Conservation (phyloP, 2,329 filamentous ascomycete species). For the Alternaria novae-zelandiae region DNA sequence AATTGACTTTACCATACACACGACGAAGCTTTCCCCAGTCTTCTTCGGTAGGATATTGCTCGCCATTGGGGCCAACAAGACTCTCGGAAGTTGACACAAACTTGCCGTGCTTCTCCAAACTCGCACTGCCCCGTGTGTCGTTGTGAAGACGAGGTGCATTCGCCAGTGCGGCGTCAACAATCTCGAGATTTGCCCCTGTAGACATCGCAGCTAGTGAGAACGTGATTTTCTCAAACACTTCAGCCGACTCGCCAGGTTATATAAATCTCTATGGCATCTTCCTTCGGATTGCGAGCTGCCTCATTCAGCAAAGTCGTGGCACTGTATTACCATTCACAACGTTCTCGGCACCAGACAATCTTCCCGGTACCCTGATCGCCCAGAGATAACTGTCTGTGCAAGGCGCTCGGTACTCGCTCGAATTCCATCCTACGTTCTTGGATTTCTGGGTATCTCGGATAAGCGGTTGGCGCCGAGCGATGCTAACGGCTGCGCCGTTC, state of each 20-base stretch:
- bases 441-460: constrained; percentile 2
- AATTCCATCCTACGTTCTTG: constrained; percentile 3
- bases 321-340: neutral
- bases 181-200: constrained; percentile 24
- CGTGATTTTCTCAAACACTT: neutral
- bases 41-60: constrained; percentile 36
- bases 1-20: constrained; percentile 39
- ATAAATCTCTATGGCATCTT: constrained; percentile 1
- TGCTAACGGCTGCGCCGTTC: constrained; percentile 6
- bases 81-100: constrained; percentile 10
- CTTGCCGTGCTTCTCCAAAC: constrained; percentile 17
- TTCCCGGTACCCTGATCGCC: neutral
- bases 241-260: neutral
- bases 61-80: constrained; percentile 29
- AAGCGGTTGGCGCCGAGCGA: constrained; percentile 25
- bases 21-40: constrained; percentile 38
- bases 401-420: neutral
- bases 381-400: constrained; percentile 14
- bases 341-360: constrained; percentile 18
- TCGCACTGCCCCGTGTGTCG: constrained; percentile 3
- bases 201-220: constrained; percentile 17
- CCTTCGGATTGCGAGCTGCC: constrained; percentile 21
- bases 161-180: constrained; percentile 22
- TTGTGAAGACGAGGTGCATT: constrained; percentile 12
- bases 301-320: constrained; percentile 16